A percentile compares a stretch with the other conserved stretches of the same genome.
Evolutionary conservation across 2,329 filamentous ascomycete genomes (phyloP).

Genomic region (Talaromyces pinophilus): DNA sequence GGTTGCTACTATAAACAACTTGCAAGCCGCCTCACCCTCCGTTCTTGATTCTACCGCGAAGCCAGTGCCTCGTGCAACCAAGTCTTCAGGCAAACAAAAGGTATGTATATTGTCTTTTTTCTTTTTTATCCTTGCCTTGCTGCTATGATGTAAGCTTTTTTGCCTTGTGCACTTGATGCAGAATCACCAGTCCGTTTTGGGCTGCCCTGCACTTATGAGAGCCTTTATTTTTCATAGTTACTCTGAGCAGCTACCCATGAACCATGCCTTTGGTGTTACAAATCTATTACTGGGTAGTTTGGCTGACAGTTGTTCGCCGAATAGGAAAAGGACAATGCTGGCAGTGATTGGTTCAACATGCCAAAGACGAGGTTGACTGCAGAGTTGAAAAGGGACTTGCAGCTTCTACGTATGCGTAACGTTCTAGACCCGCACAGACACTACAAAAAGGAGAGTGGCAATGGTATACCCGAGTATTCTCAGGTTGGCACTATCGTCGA

Average conservation of each 20-base stretch:
- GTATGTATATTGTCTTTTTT: not conserved
- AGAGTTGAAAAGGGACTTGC: conserved; percentile 83
- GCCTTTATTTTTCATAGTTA: conserved; percentile 68
- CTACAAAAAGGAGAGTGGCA: conserved; percentile 82
- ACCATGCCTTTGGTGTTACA: conserved; percentile 17
- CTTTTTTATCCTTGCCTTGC: conserved; percentile 27
- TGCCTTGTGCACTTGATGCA: conserved; percentile 67
- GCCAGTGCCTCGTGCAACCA: conserved; percentile 3
- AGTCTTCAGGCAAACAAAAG: conserved; percentile 9
- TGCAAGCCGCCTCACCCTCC: conserved; percentile 48
- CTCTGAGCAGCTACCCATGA: conserved; percentile 54
- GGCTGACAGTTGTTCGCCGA: conserved; percentile 15
- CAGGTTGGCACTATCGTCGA: conserved; percentile 87
- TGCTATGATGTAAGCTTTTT: conserved; percentile 77
- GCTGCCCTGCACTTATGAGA: conserved; percentile 71
- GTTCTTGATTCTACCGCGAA: conserved; percentile 9
- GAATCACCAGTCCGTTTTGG: conserved; percentile 76
- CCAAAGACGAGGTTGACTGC: conserved; percentile 81
- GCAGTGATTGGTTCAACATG: conserved; percentile 82
- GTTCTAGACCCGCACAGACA: conserved; percentile 86
- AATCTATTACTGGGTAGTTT: conserved; percentile 35
- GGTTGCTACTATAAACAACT: conserved; percentile 56
- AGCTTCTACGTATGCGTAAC: conserved; percentile 84
- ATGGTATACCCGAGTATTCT: conserved; percentile 76
- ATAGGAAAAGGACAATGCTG: conserved; percentile 66